These are phyloP conservation scores for Amylostereum chailletii DNA, from an alignment of 1,284 basidiomycete species.

Conservation along the genomic window DNA sequence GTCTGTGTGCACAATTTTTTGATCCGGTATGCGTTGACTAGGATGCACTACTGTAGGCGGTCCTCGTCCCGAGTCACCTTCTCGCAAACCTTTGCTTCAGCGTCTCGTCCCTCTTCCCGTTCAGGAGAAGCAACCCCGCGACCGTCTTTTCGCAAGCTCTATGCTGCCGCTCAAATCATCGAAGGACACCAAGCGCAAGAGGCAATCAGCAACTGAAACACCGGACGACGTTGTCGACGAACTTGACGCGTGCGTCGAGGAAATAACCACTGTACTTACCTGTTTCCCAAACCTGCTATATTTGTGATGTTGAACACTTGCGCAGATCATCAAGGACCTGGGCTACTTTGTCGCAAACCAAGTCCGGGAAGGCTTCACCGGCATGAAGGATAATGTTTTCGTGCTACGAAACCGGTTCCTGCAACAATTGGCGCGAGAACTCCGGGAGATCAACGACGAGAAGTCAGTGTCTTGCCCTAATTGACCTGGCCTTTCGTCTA, in stretches of 20 bases:
- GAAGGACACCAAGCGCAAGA: not conserved
- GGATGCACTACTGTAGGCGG: too few species aligned
- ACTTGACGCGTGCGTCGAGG: not conserved
- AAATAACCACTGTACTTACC: not conserved
- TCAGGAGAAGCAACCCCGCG: too few species aligned
- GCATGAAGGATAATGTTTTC: not conserved
- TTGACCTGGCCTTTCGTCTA: not conserved
- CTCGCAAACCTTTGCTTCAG: too few species aligned
- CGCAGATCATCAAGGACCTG: not conserved
- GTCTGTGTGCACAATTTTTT: too few species aligned
- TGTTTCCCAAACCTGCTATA: not conserved
- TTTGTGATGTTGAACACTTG: not conserved
- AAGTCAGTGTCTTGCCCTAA: not conserved
- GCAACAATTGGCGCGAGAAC: not conserved
- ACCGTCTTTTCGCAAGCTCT: not conserved
- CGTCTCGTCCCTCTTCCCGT: too few species aligned
- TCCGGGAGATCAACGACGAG: not conserved
- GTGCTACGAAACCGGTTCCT: not conserved
- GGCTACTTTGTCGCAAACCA: not conserved
- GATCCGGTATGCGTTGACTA: too few species aligned
- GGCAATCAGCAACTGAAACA: not conserved
- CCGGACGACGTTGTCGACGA: not conserved
- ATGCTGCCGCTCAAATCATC: not conserved
- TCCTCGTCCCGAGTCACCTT: too few species aligned
- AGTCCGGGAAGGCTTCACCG: not conserved